Base-by-base conservation (phyloP, 306 rosid genomes). In the Parietaria judaica region DNA sequence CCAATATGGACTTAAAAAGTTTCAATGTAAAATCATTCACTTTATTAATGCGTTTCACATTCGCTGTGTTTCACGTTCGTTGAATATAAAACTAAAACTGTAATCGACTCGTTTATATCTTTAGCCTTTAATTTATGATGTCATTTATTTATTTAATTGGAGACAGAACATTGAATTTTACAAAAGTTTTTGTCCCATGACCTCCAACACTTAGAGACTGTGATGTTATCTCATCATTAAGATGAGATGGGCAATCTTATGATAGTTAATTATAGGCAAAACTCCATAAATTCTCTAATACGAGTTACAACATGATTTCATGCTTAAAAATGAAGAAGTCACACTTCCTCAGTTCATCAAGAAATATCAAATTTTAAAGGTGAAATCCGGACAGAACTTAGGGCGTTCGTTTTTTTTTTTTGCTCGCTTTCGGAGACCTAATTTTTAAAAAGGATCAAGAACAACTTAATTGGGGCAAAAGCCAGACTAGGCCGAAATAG, bases 61-160 rank as follows among this genome's bases (percentile, higher is more conserved):
- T 64, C 37, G 59, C 17, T 38, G 56, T 54, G 51, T 43, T 69
- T 61, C 67, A 69, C 63, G 68, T 69, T 53, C 54, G 34, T 60
- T 60, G n/a, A 43, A 15, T 43, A 41, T 41, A 41, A 41, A 45
- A 60, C 31, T 38, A 36, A 23, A 65, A 10, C 31, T 38, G 55
- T 34, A 47, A 45, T 31, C 55, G 46, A 37, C 7, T 35, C 12
- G 0, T 37, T n/a, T 4, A 6, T 34, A 6, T 34, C 3, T 12
- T 0, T 3, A 8, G 16, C 12, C 15, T 12, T 39, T 11, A 3
- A n/a, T 39, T 53, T 17, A 3, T 17, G 10, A 49, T 4, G 17
- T 14, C 31, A 13, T 12, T 23, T 7, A 36, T 9, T 16, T 6
- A 15, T 39, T 5, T 41, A 41, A 1, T 41, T 41, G 36, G 58